Conservation (phyloP, 2,329 filamentous ascomycete species). For the Penicillium carneum region DNA sequence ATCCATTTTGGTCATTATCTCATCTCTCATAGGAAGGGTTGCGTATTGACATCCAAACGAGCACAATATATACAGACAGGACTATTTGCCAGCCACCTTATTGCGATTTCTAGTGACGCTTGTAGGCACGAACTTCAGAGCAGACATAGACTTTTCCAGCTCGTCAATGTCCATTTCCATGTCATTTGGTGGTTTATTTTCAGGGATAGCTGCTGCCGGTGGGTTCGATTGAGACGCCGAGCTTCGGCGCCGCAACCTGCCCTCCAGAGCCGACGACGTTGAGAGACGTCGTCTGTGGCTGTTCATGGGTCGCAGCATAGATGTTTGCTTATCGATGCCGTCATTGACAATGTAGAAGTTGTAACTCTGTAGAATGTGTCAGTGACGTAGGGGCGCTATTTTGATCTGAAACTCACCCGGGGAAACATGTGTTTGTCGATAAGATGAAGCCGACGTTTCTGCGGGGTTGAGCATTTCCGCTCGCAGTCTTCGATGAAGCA, state of each 20-base stretch:
- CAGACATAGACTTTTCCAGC: slow-evolving; percentile 54
- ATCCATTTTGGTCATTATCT: not conserved
- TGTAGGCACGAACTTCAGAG: slow-evolving; percentile 53
- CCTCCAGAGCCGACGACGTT: slow-evolving; percentile 44
- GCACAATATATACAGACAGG: slow-evolving; percentile 5
- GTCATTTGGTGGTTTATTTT: slow-evolving; percentile 28
- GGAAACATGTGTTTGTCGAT: slow-evolving; percentile 96
- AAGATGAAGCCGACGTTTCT: slow-evolving; percentile 85
- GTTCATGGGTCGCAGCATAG: slow-evolving; percentile 67
- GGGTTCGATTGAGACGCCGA: slow-evolving; percentile 40
- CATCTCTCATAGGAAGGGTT: not conserved
- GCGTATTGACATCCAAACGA: not conserved
- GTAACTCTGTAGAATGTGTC: slow-evolving; percentile 64
- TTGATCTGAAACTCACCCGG: slow-evolving; percentile 52
- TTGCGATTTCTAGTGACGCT: slow-evolving; percentile 48
- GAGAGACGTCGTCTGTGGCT: slow-evolving; percentile 47
- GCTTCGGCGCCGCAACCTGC: slow-evolving; percentile 43
- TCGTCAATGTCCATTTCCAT: slow-evolving; percentile 50
- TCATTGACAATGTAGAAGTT: slow-evolving; percentile 86
- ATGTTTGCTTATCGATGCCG: slow-evolving; percentile 84
- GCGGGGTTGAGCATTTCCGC: slow-evolving; percentile 78
- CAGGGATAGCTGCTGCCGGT: slow-evolving; percentile 6
- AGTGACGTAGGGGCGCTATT: not conserved
- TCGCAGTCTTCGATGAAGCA: slow-evolving; percentile 93
- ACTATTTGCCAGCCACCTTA: slow-evolving; percentile 27